phyloP scores from a whole-genome alignment of 495 filamentous ascomycete genomes.

The Penicillium tannophilum region DNA sequence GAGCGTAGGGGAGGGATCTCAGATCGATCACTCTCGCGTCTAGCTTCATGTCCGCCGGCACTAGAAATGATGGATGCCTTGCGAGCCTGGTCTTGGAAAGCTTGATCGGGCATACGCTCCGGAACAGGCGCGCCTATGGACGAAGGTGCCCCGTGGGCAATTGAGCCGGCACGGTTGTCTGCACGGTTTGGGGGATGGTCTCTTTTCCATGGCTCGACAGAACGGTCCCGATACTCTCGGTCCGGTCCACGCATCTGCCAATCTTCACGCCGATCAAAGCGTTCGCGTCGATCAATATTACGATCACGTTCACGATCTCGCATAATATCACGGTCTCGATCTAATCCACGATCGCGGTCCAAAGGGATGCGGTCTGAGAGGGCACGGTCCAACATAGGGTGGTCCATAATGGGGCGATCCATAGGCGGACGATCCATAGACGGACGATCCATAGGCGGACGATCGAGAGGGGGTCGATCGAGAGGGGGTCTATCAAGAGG shows the following conservation, averaged over 20 bases:
- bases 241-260: slow-evolving; percentile 40
- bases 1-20: slow-evolving; percentile 38
- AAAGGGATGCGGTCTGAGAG: background rate
- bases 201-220: slow-evolving; percentile 58
- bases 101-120: slow-evolving; percentile 29
- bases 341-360: slow-evolving; percentile 27
- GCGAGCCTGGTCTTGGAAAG: slow-evolving; percentile 32
- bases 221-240: slow-evolving; percentile 61
- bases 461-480: slow-evolving; percentile 17
- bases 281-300: slow-evolving; percentile 43
- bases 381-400: background rate
- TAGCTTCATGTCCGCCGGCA: slow-evolving; percentile 32
- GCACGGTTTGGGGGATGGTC: slow-evolving; percentile 46
- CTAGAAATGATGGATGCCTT: slow-evolving; percentile 39
- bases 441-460: background rate
- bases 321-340: slow-evolving; percentile 39
- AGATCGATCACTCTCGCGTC: slow-evolving; percentile 45
- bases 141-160: slow-evolving; percentile 19
- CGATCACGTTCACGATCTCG: slow-evolving; percentile 37
- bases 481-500: background rate
- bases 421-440: background rate
- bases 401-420: background rate
- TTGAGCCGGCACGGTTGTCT: slow-evolving; percentile 42
- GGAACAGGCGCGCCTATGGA: slow-evolving; percentile 4
- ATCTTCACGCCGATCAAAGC: slow-evolving; percentile 52